A percentile compares a stretch with the other conserved stretches of the same genome.
phyloP scores from a whole-genome alignment of 768 basidiomycete genomes.

The Xerocomellus dryophilus region DNA sequence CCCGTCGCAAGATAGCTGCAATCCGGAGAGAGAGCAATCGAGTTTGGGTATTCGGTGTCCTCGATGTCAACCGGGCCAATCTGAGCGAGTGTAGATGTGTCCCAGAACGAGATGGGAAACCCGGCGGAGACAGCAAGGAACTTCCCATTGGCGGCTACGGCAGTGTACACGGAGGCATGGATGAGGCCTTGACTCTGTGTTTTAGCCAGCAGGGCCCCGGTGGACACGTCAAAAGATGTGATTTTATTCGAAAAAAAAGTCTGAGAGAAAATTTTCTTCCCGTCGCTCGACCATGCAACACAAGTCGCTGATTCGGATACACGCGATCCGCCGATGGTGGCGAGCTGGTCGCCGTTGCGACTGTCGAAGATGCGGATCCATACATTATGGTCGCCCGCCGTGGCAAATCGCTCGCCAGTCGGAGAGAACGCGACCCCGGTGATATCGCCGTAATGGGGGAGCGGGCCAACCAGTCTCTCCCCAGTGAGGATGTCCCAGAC shows the following conservation, averaged over 20 bases:
- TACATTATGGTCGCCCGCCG: not conserved
- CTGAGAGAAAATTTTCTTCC: not conserved
- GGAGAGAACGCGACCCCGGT: not conserved
- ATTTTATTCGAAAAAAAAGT: not conserved
- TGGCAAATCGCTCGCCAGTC: not conserved
- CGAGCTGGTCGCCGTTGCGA: not conserved
- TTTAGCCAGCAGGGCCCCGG: not conserved
- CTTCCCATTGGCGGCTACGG: not conserved
- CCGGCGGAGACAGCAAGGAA: not conserved
- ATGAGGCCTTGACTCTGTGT: not conserved
- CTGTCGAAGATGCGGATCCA: not conserved
- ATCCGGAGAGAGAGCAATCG: not conserved
- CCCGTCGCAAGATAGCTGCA: not conserved
- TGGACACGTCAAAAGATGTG: not conserved
- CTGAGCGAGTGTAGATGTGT: not conserved
- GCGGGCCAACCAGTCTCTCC: not conserved
- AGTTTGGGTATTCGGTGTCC: not conserved
- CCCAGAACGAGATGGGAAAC: not conserved
- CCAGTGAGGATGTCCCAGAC: not conserved
- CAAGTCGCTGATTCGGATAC: not conserved
- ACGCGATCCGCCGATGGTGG: not conserved
- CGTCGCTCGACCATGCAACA: not conserved
- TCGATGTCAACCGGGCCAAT: not conserved
- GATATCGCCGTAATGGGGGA: not conserved
- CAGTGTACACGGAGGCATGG: not conserved